Percentiles rank a stretch among this genome's conserved stretches.
Conservation (phyloP, 768 basidiomycete genomes). For the Suillus discolor region DNA sequence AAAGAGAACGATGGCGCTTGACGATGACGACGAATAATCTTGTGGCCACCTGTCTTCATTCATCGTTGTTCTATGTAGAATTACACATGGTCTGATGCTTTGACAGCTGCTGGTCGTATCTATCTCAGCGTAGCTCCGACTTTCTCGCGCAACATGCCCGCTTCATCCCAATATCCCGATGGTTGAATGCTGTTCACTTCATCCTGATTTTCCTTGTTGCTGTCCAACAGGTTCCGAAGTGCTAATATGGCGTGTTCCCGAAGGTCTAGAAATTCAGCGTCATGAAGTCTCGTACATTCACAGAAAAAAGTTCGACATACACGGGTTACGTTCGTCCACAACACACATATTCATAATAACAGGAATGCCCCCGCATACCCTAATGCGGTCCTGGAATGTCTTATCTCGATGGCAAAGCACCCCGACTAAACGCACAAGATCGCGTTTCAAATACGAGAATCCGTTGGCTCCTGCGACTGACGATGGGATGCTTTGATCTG, state of each 20-base stretch:
- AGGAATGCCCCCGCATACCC: conserved; percentile 72
- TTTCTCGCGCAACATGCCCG: conserved; percentile 51
- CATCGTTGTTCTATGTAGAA: conserved; percentile 2
- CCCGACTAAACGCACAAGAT: conserved; percentile 88
- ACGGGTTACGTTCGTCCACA: conserved; percentile 89
- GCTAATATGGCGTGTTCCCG: conserved; percentile 92
- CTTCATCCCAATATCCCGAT: conserved; percentile 56
- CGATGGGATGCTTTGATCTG: conserved; percentile 13
- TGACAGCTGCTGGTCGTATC: conserved; percentile 2
- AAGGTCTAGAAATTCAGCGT: conserved; percentile 48
- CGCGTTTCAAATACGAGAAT: conserved; percentile 84
- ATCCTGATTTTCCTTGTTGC: conserved; percentile 79
- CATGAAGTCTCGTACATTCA: conserved; percentile 1
- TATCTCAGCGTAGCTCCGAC: conserved; percentile 36
- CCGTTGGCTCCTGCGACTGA: conserved; percentile 48
- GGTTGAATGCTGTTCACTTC: conserved; percentile 76
- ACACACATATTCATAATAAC: conserved; percentile 89
- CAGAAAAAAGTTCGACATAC: conserved; percentile 51
- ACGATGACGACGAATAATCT: conserved; percentile 64
- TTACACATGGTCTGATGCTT: neutral
- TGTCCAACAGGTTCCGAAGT: conserved; percentile 73
- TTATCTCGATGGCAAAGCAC: conserved; percentile 66
- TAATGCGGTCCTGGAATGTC: conserved; percentile 73
- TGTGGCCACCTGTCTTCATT: conserved; percentile 9
- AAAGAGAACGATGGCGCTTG: conserved; percentile 56